Percentiles rank a stretch among this genome's conserved stretches.
phyloP scores from a whole-genome alignment of 2,329 filamentous ascomycete species.

The Scedosporium boydii region DNA sequence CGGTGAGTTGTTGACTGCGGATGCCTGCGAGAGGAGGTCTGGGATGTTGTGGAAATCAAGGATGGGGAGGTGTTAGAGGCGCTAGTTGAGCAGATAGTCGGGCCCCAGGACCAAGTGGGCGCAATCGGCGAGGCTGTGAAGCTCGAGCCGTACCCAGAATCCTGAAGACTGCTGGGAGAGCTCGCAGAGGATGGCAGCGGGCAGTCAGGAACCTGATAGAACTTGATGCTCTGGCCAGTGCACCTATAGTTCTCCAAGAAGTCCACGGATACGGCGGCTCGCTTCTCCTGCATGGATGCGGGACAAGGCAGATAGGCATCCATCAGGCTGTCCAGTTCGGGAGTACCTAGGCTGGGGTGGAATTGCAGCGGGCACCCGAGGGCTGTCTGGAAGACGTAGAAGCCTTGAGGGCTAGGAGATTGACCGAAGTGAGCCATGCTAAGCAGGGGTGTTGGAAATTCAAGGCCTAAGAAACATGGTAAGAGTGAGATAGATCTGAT shows the following conservation, averaged over 20 bases:
- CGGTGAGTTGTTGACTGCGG: conserved; percentile 6
- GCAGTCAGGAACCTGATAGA: conserved; percentile 40
- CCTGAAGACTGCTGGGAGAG: conserved; percentile 28
- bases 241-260: conserved; percentile 44
- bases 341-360: conserved; percentile 52
- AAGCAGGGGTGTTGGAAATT: background rate
- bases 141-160: conserved; percentile 36
- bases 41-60: background rate
- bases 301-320: conserved; percentile 46
- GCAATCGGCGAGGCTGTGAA: conserved; percentile 40
- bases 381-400: conserved; percentile 50
- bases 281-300: conserved; percentile 47
- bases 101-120: conserved; percentile 37
- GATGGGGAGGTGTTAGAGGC: conserved; percentile 6
- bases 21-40: conserved; percentile 9
- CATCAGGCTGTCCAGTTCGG: conserved; percentile 52
- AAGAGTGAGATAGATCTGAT: background rate
- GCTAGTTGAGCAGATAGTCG: conserved; percentile 16
- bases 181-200: conserved; percentile 33
- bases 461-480: background rate
- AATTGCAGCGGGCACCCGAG: conserved; percentile 53
- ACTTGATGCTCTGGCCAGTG: conserved; percentile 51
- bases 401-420: conserved; percentile 25
- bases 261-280: conserved; percentile 46
- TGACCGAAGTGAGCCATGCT: background rate